Percentiles rank a stretch among this genome's conserved stretches.
Evolutionary conservation across 345 rosid species (phyloP).

Genomic region (Gossypioides kirkii): DNA sequence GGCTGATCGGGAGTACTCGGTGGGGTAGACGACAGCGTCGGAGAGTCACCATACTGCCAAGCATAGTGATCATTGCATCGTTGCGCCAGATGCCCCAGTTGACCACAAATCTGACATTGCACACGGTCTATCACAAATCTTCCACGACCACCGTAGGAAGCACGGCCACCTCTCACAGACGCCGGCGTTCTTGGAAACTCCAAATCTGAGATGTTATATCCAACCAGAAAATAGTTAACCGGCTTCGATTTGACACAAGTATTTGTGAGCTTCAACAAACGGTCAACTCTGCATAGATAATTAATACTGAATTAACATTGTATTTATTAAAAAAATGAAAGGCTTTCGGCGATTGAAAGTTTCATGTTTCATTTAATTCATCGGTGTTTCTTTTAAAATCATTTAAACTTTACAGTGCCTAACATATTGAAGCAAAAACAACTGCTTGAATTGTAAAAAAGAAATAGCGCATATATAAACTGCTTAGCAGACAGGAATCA

Average conservation of each 20-base stretch:
- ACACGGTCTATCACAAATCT: too few relatives aligned
- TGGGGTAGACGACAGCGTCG: too few relatives aligned
- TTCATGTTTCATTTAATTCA: not conserved
- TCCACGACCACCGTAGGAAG: too few relatives aligned
- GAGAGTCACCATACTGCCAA: too few relatives aligned
- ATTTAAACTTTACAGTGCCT: not conserved
- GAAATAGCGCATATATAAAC: not conserved
- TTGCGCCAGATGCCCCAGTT: too few relatives aligned
- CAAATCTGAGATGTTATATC: too few relatives aligned
- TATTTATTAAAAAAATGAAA: not conserved
- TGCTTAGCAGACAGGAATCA: not conserved
- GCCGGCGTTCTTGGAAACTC: too few relatives aligned
- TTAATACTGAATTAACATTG: not conserved
- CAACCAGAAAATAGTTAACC: constrained; percentile 38
- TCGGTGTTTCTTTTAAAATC: not conserved
- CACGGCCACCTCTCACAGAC: too few relatives aligned
- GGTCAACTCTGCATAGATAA: constrained; percentile 34
- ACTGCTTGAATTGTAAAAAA: not conserved
- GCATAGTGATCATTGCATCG: too few relatives aligned
- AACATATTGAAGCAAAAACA: not conserved
- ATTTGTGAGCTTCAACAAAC: constrained; percentile 31
- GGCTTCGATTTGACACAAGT: constrained; percentile 28
- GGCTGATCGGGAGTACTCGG: too few relatives aligned
- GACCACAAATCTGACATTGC: too few relatives aligned
- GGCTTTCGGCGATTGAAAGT: not conserved